Percentiles rank a stretch among this genome's conserved stretches.
These are phyloP conservation scores for Aegilops speltoides DNA, from an alignment of 176 grass and related monocot genomes.

Conservation along the genomic window DNA sequence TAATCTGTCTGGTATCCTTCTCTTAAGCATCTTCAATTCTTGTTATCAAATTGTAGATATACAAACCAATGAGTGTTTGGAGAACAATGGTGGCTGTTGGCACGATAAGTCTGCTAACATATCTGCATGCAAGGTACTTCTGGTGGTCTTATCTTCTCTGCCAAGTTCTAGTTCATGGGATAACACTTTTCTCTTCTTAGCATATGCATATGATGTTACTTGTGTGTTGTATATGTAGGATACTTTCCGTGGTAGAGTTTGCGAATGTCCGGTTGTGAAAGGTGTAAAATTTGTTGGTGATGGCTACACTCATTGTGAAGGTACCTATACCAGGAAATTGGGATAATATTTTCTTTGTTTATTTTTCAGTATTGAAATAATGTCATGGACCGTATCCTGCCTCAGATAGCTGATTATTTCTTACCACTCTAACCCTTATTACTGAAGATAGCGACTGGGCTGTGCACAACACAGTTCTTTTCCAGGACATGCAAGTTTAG, in stretches of 20 bases:
- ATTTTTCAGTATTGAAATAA: conserved; percentile 1
- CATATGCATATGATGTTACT: conserved; percentile 15
- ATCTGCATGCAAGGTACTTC: conserved; percentile 94
- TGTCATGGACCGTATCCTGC: neutral
- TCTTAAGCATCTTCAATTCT: neutral
- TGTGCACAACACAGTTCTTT: neutral
- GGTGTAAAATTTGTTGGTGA: conserved; percentile 94
- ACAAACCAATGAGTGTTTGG: conserved; percentile 97
- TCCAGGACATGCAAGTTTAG: neutral
- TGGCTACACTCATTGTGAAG: conserved; percentile 95
- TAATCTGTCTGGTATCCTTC: neutral
- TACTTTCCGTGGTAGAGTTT: conserved; percentile 94
- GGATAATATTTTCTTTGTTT: neutral
- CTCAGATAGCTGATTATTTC: neutral
- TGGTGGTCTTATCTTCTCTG: conserved; percentile 18
- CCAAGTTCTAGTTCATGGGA: neutral
- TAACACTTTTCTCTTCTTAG: neutral
- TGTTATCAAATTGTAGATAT: conserved; percentile 49
- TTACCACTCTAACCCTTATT: neutral
- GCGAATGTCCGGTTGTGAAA: conserved; percentile 75
- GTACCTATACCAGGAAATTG: conserved; percentile 45
- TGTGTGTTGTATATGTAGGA: conserved; percentile 54
- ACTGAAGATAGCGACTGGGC: neutral
- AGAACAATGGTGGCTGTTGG: conserved; percentile 98
- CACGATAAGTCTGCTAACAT: conserved; percentile 80